Evolutionary conservation across 352 stramenopile species (phyloP), one percentile per base, ranked within the genome.

Genomic region (Globisporangium nunn): DNA sequence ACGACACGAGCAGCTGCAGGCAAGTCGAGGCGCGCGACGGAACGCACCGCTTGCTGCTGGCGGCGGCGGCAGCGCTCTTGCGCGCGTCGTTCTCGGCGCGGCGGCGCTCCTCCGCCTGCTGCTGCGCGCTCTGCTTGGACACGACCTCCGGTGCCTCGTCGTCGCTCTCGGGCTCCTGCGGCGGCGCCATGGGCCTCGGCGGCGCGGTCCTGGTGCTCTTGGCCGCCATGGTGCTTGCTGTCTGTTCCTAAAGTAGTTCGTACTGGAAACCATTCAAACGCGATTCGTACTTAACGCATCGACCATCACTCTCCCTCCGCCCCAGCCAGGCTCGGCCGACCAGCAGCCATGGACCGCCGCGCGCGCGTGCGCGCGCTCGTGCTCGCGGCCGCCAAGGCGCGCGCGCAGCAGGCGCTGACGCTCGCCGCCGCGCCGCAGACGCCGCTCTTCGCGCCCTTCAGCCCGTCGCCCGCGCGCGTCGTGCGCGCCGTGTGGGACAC

Each of bases 91-190:
- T 52, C 54, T 91, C 76, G 31, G 83, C 68, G 17, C 65, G 76
- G 41, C 71, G 68, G 59, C 71, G 73, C 51, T 72, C 63, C 44
- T 75, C 63, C 52, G 64, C 78, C 62, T 85, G 65, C 59, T 87
- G 56, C 64, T 74, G 64, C 30, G 82, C 82, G 54, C 59, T 88
- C 52, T 75, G 69, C 66, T 89, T 93, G 52, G 76, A 84, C 56
- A 93, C 74, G 40, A 86, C 75, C 59, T 93, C 82, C 29, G 82
- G 82, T 30, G 82, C 80, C 61, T 90, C 82, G 56, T 91, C 81
- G 46, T 90, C 80, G 62, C 74, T 86, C 29, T 64, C 57, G 4
- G 23, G 50, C 45, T 79, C 68, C 51, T 72, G 67, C n/a, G 50
- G 44, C n/a, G 23, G 23, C 23, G 23, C 23, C 23, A 40, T 49